Base-by-base conservation (phyloP, 345 rosid species). In the Hibiscus mutabilis region DNA sequence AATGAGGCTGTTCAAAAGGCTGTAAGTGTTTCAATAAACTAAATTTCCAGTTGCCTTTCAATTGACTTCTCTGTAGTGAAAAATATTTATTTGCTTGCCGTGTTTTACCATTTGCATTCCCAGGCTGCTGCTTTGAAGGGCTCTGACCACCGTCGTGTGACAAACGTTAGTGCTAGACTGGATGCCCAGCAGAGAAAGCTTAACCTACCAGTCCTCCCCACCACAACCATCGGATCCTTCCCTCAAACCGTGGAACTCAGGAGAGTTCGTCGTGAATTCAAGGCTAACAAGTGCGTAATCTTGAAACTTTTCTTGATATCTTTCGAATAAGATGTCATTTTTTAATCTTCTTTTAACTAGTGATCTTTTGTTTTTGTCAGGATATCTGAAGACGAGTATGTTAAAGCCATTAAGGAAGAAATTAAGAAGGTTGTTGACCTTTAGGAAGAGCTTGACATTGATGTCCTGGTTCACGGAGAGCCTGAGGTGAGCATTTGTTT, bases 171-270 rank as follows among this genome's bases (percentile, higher is more conserved):
- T 70, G 84, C 92, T 21, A 91, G 97, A 75, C 82, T 93, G 3
- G 98, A 89, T 89, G 89, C 94, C 70, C 97, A 93, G 78, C 97
- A 93, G 87, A 93, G 83, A 82, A 93, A 91, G 87, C 97, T 93
- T 35, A 88, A 93, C 81, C 96, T 93, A 68, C 98, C 98, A 1
- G 73, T 93, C 78, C 97, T 93, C 51, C 97, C 96, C 71, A 93
- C 97, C 78, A 93, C 98, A 61, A 93, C 98, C 60, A 93, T 91
- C 70, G 98, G 98, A 61, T 93, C 98, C 74, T 91, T 94, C 85
- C 97, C 98, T 63, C 98, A 94, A 77, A 94, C 97, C 15, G 58
- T 85, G 37, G 97, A 91, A 72, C 95, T 94, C 78, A 90, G 98
- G 85, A 94, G 91, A 71, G 96, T 94, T 74, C 98, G 98, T 82